Conservation (phyloP, 2,329 filamentous ascomycete genomes). For the Trichoderma semiorbis region DNA sequence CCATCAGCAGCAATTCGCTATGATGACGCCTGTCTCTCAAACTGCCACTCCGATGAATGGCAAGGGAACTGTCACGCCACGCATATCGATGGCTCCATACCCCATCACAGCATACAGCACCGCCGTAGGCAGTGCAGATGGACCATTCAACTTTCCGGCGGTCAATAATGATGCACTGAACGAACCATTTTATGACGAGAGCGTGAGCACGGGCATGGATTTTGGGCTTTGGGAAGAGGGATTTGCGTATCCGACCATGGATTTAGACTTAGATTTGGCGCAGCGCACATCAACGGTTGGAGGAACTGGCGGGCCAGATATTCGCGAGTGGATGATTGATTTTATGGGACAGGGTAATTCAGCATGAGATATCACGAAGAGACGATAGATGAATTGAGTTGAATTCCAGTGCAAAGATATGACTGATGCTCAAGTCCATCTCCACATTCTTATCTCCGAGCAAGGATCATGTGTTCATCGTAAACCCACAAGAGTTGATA, state of each 20-base stretch:
- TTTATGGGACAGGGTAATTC: slow-evolving; percentile 4
- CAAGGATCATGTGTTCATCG: not conserved
- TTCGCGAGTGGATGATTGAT: slow-evolving; percentile 12
- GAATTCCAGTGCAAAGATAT: not conserved
- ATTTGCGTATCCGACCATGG: slow-evolving; percentile 36
- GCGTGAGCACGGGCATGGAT: slow-evolving; percentile 29
- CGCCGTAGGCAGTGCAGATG: not conserved
- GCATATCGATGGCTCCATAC: slow-evolving; percentile 15
- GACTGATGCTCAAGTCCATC: not conserved
- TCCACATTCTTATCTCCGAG: not conserved
- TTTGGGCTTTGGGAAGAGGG: slow-evolving; percentile 38
- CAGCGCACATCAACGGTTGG: slow-evolving; percentile 21
- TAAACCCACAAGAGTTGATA: not conserved
- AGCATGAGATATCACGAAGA: not conserved
- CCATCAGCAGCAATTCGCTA: not conserved
- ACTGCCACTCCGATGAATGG: not conserved
- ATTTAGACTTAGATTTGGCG: slow-evolving; percentile 32
- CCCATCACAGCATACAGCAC: slow-evolving; percentile 2
- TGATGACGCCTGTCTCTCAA: not conserved
- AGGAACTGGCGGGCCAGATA: not conserved
- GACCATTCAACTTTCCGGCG: slow-evolving; percentile 26
- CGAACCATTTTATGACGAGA: slow-evolving; percentile 30
- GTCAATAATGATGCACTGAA: slow-evolving; percentile 29
- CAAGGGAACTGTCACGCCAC: not conserved
- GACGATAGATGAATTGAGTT: not conserved